Evolutionary conservation across 768 basidiomycete genomes (phyloP), one percentile per base, ranked within the genome.

Genomic region (Boletus vermiculosoides): DNA sequence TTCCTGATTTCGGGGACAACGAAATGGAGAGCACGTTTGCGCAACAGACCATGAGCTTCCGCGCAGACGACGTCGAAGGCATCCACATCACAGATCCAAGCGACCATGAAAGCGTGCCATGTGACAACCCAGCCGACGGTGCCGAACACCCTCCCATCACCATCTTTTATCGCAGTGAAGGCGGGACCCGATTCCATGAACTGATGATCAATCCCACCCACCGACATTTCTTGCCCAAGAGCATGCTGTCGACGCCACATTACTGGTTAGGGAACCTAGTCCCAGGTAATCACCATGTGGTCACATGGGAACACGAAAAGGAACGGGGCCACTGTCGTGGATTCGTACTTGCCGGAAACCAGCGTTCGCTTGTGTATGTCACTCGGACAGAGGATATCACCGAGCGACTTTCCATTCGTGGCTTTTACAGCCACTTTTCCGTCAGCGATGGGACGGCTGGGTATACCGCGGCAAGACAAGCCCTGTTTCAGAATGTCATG

Each of bases 341-440:
- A 6, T 74, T 65, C 52, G 70, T 70, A 4, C 62, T 75, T n/a
- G 55, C 65, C 15, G 73, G 73, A 1, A 71, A 51, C 36, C 64
- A 73, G 36, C 73, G 74, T 1, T 68, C 73, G 45, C 64, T 74
- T 13, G 54, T 75, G 8, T 74, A 71, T 46, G 62, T 66, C 50
- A 64, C 68, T 11, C 50, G 63, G 12, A 58, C 63, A 6, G 62
- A 67, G 8, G 66, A 68, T 31, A 66, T 63, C 39, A 41, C 59
- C 1, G 73, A 72, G 18, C 63, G 60, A 15, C 65, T 69, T 3
- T 63, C 66, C 23, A n/a, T 73, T 11, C 66, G 63, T 15, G 65
- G 64, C 1, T 71, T 73, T 45, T 74, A 71, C 54, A 71, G 73
- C 48, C 65, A 73, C 23, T 39, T 63, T 75, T 79, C 68, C 52